Base-by-base conservation (phyloP, 305 asterid species). In the Rubia tinctorum region DNA sequence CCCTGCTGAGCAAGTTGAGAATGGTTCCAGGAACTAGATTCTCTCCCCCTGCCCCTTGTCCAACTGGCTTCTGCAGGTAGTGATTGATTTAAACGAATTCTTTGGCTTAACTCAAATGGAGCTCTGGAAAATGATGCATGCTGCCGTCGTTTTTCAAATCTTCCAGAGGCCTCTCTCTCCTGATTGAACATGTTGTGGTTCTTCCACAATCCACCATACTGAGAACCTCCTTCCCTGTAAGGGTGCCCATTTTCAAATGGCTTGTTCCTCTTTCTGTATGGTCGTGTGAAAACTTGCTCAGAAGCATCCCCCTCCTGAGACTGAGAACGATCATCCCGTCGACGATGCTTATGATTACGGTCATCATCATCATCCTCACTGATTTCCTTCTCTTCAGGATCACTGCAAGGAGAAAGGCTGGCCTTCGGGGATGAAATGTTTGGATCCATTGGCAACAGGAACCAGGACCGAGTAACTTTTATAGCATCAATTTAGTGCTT, bases 291-390 rank as follows among this genome's bases (percentile, higher is more conserved):
- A 81, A 71, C 86, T 75, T 84, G 90, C 78, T 85, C 96, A 66
- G 85, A 79, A 76, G 89, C 82, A 80, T 88, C 89, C 75, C 87
- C 90, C 75, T 87, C 97, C 79, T 76, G 58, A 68, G 97, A 90
- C 68, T 90, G 89, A 76, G 97, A 89, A 75, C 44, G 84, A 73
- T 84, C 86, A 37, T 86, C 99, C 69, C 90, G 85, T 71, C 87
- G 89, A 40, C 99, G 98, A 85, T 95, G 99, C 82, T 95, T 95
- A 80, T 93, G 99, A 80, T 95, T 95, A 76, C 99, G 99, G 81
- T 95, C 99, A 88, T 95, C 99, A 39, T 93, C 98, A 77, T 95
- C 99, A 78, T 95, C 98, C 73, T 92, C 98, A 81, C 98, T 95
- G 77, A 89, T 77, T 88, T 88, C 93, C 85, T 90, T 90, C 84